Percentiles rank a stretch among this genome's conserved stretches.
Evolutionary conservation across 495 filamentous ascomycete species (phyloP).

Genomic region (Parmelia sp.): DNA sequence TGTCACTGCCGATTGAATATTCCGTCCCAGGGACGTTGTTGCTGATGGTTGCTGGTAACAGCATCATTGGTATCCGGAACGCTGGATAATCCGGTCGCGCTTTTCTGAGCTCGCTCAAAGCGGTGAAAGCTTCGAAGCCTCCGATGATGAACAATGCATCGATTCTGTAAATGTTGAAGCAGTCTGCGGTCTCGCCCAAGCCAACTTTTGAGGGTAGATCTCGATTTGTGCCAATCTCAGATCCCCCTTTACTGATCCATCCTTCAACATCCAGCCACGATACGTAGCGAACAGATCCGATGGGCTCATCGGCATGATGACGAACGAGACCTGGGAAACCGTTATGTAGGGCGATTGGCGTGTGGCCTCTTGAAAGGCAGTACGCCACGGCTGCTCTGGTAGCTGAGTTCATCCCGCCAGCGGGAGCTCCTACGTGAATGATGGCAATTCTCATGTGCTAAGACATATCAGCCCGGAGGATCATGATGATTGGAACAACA

Average conservation of each 20-base stretch:
- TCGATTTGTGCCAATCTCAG: conserved; percentile 96
- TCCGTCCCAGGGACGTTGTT: conserved; percentile 99
- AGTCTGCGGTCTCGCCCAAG: conserved; percentile 72
- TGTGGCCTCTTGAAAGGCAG: conserved; percentile 88
- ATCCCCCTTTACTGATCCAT: conserved; percentile 95
- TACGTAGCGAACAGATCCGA: conserved; percentile 76
- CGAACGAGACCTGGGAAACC: conserved; percentile 92
- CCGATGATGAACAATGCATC: conserved; percentile 90
- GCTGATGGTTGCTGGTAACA: conserved; percentile 93
- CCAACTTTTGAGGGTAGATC: conserved; percentile 79
- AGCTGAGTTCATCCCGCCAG: conserved; percentile 98
- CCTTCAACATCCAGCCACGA: conserved; percentile 89
- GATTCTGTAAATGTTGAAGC: conserved; percentile 80
- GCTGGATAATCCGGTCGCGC: conserved; percentile 70
- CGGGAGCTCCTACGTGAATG: conserved; percentile 89
- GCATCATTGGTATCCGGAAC: conserved; percentile 87
- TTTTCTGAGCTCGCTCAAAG: conserved; percentile 76
- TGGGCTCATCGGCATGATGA: conserved; percentile 75
- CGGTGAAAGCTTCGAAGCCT: conserved; percentile 95
- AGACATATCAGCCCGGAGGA: neutral
- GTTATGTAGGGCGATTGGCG: conserved; percentile 87
- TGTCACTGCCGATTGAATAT: conserved; percentile 94
- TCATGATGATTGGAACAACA: neutral
- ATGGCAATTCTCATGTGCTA: conserved; percentile 90
- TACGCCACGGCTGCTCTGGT: conserved; percentile 94